Evolutionary conservation across 768 basidiomycete genomes (phyloP).

Genomic region (Leccinellum albellum): DNA sequence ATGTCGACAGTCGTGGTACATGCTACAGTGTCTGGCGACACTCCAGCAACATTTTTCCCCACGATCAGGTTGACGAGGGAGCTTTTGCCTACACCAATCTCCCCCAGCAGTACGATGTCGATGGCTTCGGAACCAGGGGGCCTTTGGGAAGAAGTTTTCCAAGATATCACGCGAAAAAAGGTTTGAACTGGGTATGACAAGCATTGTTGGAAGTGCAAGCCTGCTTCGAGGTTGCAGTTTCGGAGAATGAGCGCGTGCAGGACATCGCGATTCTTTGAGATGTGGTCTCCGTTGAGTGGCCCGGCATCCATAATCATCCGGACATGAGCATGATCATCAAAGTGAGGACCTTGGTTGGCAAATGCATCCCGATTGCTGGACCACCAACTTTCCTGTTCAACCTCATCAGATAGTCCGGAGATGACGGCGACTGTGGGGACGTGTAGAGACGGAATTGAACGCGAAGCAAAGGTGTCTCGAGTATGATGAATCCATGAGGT

Average conservation of each 20-base stretch:
- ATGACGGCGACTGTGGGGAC: slow-evolving; percentile 19
- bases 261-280: slow-evolving; percentile 7
- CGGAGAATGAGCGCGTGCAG: slow-evolving; percentile 15
- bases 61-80: slow-evolving; percentile 40
- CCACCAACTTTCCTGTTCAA: slow-evolving; percentile 21
- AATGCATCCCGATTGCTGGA: slow-evolving; percentile 2
- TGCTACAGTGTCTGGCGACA: slow-evolving; percentile 30
- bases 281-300: slow-evolving; percentile 1
- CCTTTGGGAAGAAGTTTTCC: slow-evolving; percentile 4
- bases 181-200: slow-evolving; percentile 13
- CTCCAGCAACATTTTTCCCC: slow-evolving; percentile 21
- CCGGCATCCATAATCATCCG: background rate
- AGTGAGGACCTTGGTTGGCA: slow-evolving; percentile 8
- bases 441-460: background rate
- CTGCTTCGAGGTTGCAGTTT: slow-evolving; percentile 2
- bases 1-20: slow-evolving; percentile 29
- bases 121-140: slow-evolving; percentile 2
- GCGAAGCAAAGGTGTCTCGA: slow-evolving; percentile 6
- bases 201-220: slow-evolving; percentile 8
- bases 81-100: slow-evolving; percentile 37
- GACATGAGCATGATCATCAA: slow-evolving; percentile 18
- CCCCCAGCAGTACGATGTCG: slow-evolving; percentile 37
- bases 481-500: slow-evolving; percentile 11
- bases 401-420: slow-evolving; percentile 5
- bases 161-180: slow-evolving; percentile 1